Base-by-base conservation (phyloP, 176 grass and related monocot species). In the Stipa capillata region DNA sequence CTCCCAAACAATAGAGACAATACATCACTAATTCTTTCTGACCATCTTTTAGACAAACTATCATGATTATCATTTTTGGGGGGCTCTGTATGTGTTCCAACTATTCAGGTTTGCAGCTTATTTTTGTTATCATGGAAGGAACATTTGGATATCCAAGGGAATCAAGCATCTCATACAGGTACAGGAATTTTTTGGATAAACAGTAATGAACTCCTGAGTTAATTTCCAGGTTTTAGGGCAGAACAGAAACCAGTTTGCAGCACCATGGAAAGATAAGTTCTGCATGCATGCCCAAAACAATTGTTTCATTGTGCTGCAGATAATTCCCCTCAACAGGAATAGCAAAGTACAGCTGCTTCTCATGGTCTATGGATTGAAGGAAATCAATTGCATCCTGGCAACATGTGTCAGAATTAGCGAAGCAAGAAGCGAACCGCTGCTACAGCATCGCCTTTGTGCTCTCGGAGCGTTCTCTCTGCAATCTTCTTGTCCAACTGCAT, bases 401-500 rank as follows among this genome's bases (percentile, higher is more conserved):
- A 31, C 33, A 75, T 28, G 18, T 20, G 21, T 18, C 35, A 0
- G 5, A 37, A 86, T 50, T 80, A 98, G 33, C 23, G 84, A 74
- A 99, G 88, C 77, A 95, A 83, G 82, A 47, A 89, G 40, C 88
- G 90, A 40, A 95, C 76, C 1, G 96, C 92, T 49, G 96, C 90
- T 68, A 99, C 96, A 28, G 90, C 92, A 25, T 95, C 90, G 0
- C 96, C 96, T 79, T 99, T 99, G 70, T 99, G 92, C 83, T 99
- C 96, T 32, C 96, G 86, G 3, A 99, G 83, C 29, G 90, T 95
- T 85, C 85, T 95, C 79, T 99, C 96, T 28, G 96, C 96, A 32
- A 93, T 87, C 87, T 93, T 95, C 88, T 93, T 99, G 84, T 99
- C 96, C 88, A 95, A 69, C 96, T 95, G 84, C 55, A 89, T 40